phyloP scores from a whole-genome alignment of 1,139 yeast species.

The Scheffersomyces lignicola region DNA sequence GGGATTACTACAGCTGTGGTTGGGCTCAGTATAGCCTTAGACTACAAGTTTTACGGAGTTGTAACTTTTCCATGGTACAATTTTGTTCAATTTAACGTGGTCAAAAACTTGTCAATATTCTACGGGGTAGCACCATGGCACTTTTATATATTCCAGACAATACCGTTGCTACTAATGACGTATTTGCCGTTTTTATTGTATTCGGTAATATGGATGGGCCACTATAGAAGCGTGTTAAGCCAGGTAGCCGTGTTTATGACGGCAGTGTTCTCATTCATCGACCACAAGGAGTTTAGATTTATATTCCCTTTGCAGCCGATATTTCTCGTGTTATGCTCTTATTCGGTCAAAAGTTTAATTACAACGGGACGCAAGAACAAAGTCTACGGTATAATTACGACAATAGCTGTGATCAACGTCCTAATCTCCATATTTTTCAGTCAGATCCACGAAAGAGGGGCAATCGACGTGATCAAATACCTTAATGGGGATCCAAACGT shows the following conservation, averaged over 20 bases:
- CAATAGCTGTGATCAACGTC: conserved; percentile 35
- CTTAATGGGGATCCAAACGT: conserved; percentile 45
- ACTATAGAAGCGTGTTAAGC: conserved; percentile 17
- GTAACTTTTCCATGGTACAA: conserved; percentile 64
- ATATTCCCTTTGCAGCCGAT: conserved; percentile 86
- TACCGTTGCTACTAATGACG: conserved; percentile 72
- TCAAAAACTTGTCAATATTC: conserved; percentile 71
- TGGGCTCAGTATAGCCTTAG: conserved; percentile 50
- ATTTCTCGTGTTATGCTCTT: conserved; percentile 34
- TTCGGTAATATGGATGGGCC: conserved; percentile 11
- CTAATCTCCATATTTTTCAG: conserved; percentile 55
- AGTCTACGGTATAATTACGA: too few species aligned
- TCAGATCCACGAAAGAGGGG: conserved; percentile 80
- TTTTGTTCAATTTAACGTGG: conserved; percentile 74
- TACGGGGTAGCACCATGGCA: conserved; percentile 88
- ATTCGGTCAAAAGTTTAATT: conserved; percentile 10
- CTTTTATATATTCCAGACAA: conserved; percentile 78
- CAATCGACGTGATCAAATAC: conserved; percentile 60
- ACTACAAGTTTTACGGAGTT: conserved; percentile 59
- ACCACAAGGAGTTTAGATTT: conserved; percentile 90
- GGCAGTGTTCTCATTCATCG: conserved; percentile 57
- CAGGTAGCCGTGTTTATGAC: conserved; percentile 42
- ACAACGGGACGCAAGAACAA: neutral
- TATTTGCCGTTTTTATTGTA: conserved; percentile 56
- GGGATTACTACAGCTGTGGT: conserved; percentile 24